phyloP scores from a whole-genome alignment of 2,329 filamentous ascomycete species.

The Scytalidium sp. region DNA sequence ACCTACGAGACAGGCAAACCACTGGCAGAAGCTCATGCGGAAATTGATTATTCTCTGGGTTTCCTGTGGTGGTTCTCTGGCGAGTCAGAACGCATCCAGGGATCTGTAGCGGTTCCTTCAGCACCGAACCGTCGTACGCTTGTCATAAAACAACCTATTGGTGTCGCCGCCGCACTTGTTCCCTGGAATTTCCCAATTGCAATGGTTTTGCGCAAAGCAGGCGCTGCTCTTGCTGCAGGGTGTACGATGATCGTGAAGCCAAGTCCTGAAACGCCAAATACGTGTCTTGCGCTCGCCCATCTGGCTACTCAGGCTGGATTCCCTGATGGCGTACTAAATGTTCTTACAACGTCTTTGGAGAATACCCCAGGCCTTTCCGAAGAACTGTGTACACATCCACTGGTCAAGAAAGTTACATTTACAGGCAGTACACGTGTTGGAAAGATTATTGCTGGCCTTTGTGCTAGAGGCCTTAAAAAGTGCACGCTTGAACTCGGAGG shows the following conservation, averaged over 20 bases:
- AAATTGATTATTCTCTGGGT: conserved; percentile 45
- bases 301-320: conserved; percentile 50
- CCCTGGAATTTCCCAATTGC: conserved; percentile 69
- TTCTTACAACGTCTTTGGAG: conserved; percentile 51
- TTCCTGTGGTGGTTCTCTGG: conserved; percentile 51
- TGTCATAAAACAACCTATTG: conserved; percentile 69
- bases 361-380: conserved; percentile 48
- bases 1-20: conserved; percentile 53
- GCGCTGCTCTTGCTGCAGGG: conserved; percentile 63
- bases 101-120: conserved; percentile 54
- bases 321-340: conserved; percentile 53
- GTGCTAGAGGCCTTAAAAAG: conserved; percentile 55
- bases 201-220: conserved; percentile 61
- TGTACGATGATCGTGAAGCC: conserved; percentile 71
- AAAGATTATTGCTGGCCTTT: conserved; percentile 55
- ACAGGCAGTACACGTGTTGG: conserved; percentile 56
- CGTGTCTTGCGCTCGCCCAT: conserved; percentile 47
- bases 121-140: conserved; percentile 60
- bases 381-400: conserved; percentile 47
- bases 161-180: conserved; percentile 61
- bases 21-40: conserved; percentile 42
- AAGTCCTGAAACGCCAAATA: conserved; percentile 59
- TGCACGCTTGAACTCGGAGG: not conserved
- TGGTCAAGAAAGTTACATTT: conserved; percentile 57
- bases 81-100: conserved; percentile 56